Base-by-base conservation (phyloP, 805 yeast genomes). In the Jamesozyma rosinii region DNA sequence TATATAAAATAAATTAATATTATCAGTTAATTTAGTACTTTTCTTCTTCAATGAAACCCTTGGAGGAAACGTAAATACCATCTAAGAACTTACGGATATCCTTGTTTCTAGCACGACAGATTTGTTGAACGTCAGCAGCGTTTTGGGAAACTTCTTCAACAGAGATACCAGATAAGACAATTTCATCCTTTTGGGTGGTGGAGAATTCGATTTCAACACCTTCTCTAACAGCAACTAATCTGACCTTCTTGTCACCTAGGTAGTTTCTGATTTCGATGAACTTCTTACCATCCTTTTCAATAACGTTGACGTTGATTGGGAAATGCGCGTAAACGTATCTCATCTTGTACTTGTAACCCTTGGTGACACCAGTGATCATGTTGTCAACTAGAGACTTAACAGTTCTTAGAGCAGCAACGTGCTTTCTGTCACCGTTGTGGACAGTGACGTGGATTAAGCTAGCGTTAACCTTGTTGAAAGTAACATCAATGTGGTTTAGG, bases 11-110 rank as follows among this genome's bases (percentile, higher is more conserved):
- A 24, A 24, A 24, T 24, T 24, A 24, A 24, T 24, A 24, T 24
- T 11, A 26, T 27, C 10, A 32, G 6, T n/a, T 33, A 15, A 31
- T 39, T 61, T 65, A 68, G 22, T 58, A 60, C 11, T 24, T 24
- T 38, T 81, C 89, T 69, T 81, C 85, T 54, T 73, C 83, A 68
- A 90, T 77, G 70, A 76, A 75, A 66, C 95, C 95, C 75, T 83
- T 84, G 76, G 84, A 94, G 59, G 97, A 89, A 65, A 90, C 98
- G 74, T 90, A 90, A 77, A 90, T 90, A 89, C 98, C 98, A 75
- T 90, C 98, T 80, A 92, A 84, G 82, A 90, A 90, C 81, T 90
- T 90, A 77, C 98, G 86, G 89, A 92, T 90, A 92, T 90, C 98
- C 90, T 84, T 92, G 92, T 90, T 90, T 80, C 95, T 85, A 69